Evolutionary conservation across 108 stramenopile genomes (phyloP).

Genomic region (Cyclotella baltica): DNA sequence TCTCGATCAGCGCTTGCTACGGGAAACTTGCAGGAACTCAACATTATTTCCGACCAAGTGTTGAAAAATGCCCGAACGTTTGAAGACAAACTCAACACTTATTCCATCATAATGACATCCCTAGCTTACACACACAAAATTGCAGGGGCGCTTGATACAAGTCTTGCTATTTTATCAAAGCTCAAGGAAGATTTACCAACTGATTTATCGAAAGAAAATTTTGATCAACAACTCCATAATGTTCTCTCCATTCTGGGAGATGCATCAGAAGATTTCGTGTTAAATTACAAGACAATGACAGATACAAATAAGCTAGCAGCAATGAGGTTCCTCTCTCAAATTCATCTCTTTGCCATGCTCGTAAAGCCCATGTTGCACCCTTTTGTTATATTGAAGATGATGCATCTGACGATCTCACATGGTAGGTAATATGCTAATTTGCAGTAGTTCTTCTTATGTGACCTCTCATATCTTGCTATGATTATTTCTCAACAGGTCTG

Average conservation of each 20-base stretch:
- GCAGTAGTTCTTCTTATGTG: too few species aligned
- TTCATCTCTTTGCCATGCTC: neutral
- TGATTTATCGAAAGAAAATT: neutral
- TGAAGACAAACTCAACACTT: conserved; percentile 27
- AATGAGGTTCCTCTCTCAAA: conserved; percentile 15
- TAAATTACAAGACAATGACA: conserved; percentile 14
- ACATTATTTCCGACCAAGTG: conserved; percentile 2
- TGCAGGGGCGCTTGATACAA: neutral
- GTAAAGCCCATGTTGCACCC: neutral
- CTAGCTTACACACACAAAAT: neutral
- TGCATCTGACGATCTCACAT: conserved; percentile 13
- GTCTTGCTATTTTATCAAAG: neutral
- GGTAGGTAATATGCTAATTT: conserved; percentile 11
- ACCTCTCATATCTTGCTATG: too few species aligned
- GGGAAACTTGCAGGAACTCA: neutral
- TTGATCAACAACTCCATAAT: conserved; percentile 2
- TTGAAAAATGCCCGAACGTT: neutral
- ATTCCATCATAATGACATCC: neutral
- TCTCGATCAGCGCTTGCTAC: neutral
- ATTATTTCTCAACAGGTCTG: too few species aligned
- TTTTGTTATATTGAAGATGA: neutral
- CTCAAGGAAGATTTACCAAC: conserved; percentile 4
- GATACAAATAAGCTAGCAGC: conserved; percentile 13
- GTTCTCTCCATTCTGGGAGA: conserved; percentile 6
- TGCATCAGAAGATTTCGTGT: conserved; percentile 4